Evolutionary conservation across 2,329 filamentous ascomycete species (phyloP).

Genomic region (Penicillium sp.): DNA sequence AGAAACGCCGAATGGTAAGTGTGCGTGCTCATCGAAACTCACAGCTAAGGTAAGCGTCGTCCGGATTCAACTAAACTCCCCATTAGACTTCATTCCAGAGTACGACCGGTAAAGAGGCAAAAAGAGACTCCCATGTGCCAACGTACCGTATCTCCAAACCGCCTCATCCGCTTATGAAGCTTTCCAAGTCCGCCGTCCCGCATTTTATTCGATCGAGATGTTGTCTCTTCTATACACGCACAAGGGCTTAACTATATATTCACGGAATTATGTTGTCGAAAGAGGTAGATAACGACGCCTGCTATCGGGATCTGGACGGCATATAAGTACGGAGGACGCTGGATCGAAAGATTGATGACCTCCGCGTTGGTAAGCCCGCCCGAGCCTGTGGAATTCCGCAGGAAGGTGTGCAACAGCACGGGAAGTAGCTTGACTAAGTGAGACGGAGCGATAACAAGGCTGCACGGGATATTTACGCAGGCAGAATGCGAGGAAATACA

Average conservation of each 20-base stretch:
- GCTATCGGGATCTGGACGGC: not conserved
- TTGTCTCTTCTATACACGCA: not conserved
- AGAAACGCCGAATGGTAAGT: not conserved
- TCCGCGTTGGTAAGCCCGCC: constrained; percentile 2
- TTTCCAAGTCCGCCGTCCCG: constrained; percentile 34
- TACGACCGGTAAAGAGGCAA: not conserved
- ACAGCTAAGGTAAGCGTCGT: constrained; percentile 74
- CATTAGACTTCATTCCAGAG: constrained; percentile 25
- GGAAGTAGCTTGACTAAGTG: not conserved
- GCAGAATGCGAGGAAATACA: not conserved
- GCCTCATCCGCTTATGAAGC: constrained; percentile 43
- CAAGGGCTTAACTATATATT: not conserved
- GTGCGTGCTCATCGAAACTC: constrained; percentile 45
- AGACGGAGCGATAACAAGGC: not conserved
- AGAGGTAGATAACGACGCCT: not conserved
- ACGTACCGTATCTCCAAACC: constrained; percentile 45
- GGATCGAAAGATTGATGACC: constrained; percentile 1
- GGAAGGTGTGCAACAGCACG: constrained; percentile 5
- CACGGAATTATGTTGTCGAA: not conserved
- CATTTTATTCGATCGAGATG: constrained; percentile 22
- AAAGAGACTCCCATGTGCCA: not conserved
- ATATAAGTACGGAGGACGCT: not conserved
- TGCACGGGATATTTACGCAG: not conserved
- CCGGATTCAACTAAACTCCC: constrained; percentile 55
- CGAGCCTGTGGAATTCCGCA: constrained; percentile 8